Evolutionary conservation across 495 filamentous ascomycete species (phyloP), one percentile per base, ranked within the genome.

Genomic region (Wilcoxina mikolae): DNA sequence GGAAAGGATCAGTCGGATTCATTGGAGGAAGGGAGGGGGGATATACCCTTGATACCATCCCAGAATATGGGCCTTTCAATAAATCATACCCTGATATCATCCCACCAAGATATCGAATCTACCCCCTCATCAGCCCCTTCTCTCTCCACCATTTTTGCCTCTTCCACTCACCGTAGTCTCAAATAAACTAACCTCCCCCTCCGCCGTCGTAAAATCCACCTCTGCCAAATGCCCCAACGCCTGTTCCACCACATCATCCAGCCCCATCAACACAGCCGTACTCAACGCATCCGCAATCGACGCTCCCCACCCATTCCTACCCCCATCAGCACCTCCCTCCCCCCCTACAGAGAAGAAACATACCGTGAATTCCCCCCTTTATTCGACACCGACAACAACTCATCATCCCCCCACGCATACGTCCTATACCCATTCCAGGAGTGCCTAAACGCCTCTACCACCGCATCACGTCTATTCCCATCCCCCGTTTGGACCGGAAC

Each of bases 231-330:
- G 81, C 20, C 83, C 71, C 3, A 93, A 61, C 43, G 91, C 87
- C 27, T 78, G 69, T 18, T 76, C 70, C 29, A 91, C 78, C 29
- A 83, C 77, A 33, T 81, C 73, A 17, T 71, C 68, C 22, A 85
- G 74, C 39, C 72, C 72, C 85, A 93, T 93, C 9, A 94, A 69
- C 35, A 87, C 68, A 0, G 86, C 87, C 0, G 87, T 94, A 54
- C 77, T 83, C 27, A 94, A 69, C 11, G 85, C 86, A 69, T 94
- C 87, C 12, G 91, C 76, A 4, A 86, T 84, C 38, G 77, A 83
- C 39, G 87, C 87, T 10, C 87, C 87, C 87, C 87, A 94, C 57
- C 81, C 82, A 64, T 90, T 91, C 54, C 87, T 87, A 42, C 12
- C 17, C 33, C 26, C 22, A 27, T 54, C 11, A 59, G 58, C 52